Percentiles rank a stretch among this genome's conserved stretches.
phyloP scores from a whole-genome alignment of 345 rosid species.

The Brassica incana region DNA sequence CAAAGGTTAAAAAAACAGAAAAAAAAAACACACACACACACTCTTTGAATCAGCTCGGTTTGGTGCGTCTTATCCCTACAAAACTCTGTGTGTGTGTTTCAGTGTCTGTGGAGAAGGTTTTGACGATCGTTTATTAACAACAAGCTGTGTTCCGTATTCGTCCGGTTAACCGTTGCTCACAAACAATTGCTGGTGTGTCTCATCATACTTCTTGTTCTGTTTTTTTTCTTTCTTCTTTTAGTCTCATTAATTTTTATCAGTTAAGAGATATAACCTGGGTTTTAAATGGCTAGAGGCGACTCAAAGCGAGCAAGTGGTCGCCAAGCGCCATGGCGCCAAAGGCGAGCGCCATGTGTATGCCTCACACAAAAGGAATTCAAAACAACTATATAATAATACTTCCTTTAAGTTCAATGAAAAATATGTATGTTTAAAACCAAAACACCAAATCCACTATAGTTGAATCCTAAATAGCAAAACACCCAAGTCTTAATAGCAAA shows the following conservation, averaged over 20 bases:
- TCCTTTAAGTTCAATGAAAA: too few species aligned
- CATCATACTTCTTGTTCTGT: not conserved
- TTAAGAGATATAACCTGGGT: not conserved
- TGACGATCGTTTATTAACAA: conserved; percentile 87
- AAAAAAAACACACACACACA: too few species aligned
- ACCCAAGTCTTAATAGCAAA: not conserved
- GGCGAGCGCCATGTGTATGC: not conserved
- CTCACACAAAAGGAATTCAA: not conserved
- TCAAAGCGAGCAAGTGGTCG: not conserved
- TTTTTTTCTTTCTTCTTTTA: too few species aligned
- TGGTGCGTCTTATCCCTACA: not conserved
- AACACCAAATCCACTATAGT: too few species aligned
- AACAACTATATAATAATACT: not conserved
- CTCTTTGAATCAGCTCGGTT: not conserved
- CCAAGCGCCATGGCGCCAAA: not conserved
- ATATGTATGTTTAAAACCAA: too few species aligned
- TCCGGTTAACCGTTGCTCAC: conserved; percentile 82
- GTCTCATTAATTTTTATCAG: too few species aligned
- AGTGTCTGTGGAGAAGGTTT: conserved; percentile 96
- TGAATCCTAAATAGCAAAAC: not conserved
- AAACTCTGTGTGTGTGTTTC: conserved; percentile 14
- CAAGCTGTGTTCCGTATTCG: conserved; percentile 95
- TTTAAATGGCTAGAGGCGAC: not conserved
- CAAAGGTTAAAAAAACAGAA: conserved; percentile 47
- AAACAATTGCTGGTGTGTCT: conserved; percentile 75